phyloP scores from a whole-genome alignment of 768 basidiomycete species.

The Pholiota conissans region DNA sequence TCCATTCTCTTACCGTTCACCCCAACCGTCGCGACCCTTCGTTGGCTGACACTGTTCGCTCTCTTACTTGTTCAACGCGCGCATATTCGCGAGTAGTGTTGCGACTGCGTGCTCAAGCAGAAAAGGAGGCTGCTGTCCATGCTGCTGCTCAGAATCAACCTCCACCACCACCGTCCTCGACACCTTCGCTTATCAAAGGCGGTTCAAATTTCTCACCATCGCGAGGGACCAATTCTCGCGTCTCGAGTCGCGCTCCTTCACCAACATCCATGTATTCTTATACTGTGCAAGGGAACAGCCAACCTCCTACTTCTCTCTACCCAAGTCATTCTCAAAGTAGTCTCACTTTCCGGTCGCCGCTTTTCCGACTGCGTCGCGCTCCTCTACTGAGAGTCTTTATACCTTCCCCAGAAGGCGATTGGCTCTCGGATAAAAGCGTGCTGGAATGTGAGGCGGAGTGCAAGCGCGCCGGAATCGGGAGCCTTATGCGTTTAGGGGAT shows the following conservation, averaged over 20 bases:
- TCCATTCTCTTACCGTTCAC: slow-evolving; percentile 49
- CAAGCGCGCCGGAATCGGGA: slow-evolving; percentile 62
- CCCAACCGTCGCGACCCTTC: slow-evolving; percentile 41
- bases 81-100: slow-evolving; percentile 82
- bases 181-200: slow-evolving; percentile 15
- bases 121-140: slow-evolving; percentile 44
- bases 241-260: slow-evolving; percentile 68
- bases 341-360: slow-evolving; percentile 61
- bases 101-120: slow-evolving; percentile 77
- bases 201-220: slow-evolving; percentile 15
- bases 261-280: slow-evolving; percentile 56
- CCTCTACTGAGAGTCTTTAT: slow-evolving; percentile 81
- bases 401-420: slow-evolving; percentile 83
- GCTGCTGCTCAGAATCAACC: slow-evolving; percentile 17
- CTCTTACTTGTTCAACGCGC: slow-evolving; percentile 61
- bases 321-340: slow-evolving; percentile 23
- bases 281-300: slow-evolving; percentile 35
- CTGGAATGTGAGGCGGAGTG: slow-evolving; percentile 83
- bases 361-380: slow-evolving; percentile 70
- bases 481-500: slow-evolving; percentile 71
- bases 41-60: slow-evolving; percentile 43
- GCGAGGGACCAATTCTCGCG: slow-evolving; percentile 34
- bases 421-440: slow-evolving; percentile 81
- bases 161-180: slow-evolving; percentile 14
- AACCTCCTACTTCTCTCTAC: slow-evolving; percentile 19